Evolutionary conservation across 208 protist species (phyloP).

Genomic region (Wallacemonas collosoma): DNA sequence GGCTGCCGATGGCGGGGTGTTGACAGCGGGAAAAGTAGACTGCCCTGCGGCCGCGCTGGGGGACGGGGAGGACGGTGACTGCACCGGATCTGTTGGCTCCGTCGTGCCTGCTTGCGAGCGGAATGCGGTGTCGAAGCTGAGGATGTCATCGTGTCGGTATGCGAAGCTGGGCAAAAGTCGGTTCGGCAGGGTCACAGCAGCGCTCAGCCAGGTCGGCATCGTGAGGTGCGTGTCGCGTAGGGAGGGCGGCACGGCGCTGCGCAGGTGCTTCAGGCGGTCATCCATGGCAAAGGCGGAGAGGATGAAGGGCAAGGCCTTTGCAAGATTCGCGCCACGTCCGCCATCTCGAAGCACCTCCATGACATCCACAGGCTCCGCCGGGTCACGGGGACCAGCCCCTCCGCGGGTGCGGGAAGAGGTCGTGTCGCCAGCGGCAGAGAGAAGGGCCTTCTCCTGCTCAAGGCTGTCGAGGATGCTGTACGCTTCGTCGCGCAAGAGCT

Average conservation of each 20-base stretch:
- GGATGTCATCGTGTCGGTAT: conserved; percentile 3
- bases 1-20: no score
- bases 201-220: conserved; percentile 14
- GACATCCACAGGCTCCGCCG: neutral
- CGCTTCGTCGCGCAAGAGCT: conserved; percentile 41
- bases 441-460: neutral
- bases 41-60: no score
- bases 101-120: neutral
- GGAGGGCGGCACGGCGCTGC: conserved; percentile 3
- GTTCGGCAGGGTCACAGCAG: conserved; percentile 12
- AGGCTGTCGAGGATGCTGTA: conserved; percentile 17
- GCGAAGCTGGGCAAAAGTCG: neutral
- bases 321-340: neutral
- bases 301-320: neutral
- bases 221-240: neutral
- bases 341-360: conserved; percentile 5
- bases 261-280: conserved; percentile 15
- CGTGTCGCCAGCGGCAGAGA: no score
- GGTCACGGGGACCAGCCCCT: no score
- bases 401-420: no score
- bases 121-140: conserved; percentile 8
- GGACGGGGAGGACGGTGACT: neutral
- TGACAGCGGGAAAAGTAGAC: neutral
- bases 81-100: neutral
- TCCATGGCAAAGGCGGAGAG: conserved; percentile 10